Evolutionary conservation across 257 asterid genomes (phyloP), one percentile per base, ranked within the genome.

Genomic region (Phtheirospermum japonicum): DNA sequence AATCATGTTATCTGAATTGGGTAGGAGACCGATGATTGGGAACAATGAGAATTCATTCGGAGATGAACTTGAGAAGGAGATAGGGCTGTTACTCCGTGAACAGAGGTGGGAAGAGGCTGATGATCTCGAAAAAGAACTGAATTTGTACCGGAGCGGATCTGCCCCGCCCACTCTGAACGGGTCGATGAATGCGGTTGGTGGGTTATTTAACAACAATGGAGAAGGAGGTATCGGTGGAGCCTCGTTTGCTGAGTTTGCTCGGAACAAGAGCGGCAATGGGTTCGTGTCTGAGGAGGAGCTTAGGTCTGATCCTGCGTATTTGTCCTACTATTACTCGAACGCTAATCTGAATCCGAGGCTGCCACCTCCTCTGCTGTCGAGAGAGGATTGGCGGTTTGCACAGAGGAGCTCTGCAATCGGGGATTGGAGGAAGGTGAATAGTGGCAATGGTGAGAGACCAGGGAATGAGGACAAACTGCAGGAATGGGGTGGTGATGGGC

Each of bases 111-210:
- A 78, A 19, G 95, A 83, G 16, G 78, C 82, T 4, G 94, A 83
- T 80, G 99, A 87, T 72, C 90, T 48, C 23, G 99, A 89, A 65
- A 87, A 79, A 80, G 99, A 93, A 80, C 84, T 87, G 73, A 93
- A 93, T 75, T 73, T 93, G 81, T 93, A 67, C 59, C 79, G 99
- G 79, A 93, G 97, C 71, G 99, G 99, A 57, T 93, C 99, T 12
- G 99, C 99, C 57, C 99, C 99, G 9, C 99, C 99, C 18, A 93
- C 97, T 63, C 94, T 93, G 37, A 96, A 93, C 68, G 96, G 99
- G 52, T 93, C 99, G 5, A 57, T 89, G 68, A 93, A 48, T 72
- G 96, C 99, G 14, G 89, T 87, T 55, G 97, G 96, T 65, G 97
- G 99, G 51, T 64, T 93, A 72, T 79, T 85, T 60, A 80, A 45